These are phyloP conservation scores for Trypanosoma platydactyli DNA, from an alignment of 208 protist genomes.

Conservation along the genomic window DNA sequence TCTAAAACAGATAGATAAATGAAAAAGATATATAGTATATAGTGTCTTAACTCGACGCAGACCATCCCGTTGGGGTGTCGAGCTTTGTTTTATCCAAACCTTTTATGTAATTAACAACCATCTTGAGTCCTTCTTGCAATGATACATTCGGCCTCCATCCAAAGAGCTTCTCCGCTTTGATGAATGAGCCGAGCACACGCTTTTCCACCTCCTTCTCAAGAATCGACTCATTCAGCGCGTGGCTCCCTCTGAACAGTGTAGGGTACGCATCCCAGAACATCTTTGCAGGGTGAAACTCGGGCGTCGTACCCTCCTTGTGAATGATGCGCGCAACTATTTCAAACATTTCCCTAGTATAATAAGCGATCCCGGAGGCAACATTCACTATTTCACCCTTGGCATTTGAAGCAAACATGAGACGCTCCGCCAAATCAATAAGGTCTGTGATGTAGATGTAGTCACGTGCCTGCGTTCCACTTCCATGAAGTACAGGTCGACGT, in stretches of 20 bases:
- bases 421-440: slow-evolving; percentile 10
- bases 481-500: background rate
- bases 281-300: background rate
- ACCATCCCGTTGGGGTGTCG: slow-evolving; percentile 1
- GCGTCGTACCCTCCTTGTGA: background rate
- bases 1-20: no score
- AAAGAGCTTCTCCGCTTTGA: background rate
- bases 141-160: slow-evolving; percentile 11
- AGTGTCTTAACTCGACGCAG: no score
- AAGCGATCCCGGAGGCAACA: slow-evolving; percentile 1
- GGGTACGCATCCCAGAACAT: slow-evolving; percentile 12
- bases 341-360: slow-evolving; percentile 9
- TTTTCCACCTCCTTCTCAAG: slow-evolving; percentile 3
- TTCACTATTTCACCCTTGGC: slow-evolving; percentile 8
- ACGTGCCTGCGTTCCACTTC: background rate
- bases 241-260: background rate
- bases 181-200: slow-evolving; percentile 1
- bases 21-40: no score
- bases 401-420: background rate
- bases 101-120: slow-evolving; percentile 7
- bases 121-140: slow-evolving; percentile 7
- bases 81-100: background rate
- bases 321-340: background rate
- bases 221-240: background rate
- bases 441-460: slow-evolving; percentile 12